A percentile compares a stretch with the other conserved stretches of the same genome.
phyloP scores from a whole-genome alignment of 2,329 filamentous ascomycete species.

The Fusarium virguliforme region DNA sequence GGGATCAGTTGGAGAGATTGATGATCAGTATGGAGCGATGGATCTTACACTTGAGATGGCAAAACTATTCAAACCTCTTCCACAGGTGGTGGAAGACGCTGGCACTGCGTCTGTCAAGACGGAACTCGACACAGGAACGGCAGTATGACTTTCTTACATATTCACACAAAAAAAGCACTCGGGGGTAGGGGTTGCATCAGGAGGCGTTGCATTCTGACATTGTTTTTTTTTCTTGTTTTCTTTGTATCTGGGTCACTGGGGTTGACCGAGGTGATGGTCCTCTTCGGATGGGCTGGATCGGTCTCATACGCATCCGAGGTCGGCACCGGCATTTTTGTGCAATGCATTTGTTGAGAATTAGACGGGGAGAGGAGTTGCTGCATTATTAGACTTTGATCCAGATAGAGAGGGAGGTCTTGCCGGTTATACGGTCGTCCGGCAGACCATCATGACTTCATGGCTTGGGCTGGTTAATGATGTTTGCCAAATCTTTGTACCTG shows the following conservation, averaged over 20 bases:
- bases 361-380: conserved; percentile 58
- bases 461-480: conserved; percentile 57
- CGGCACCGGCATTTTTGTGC: conserved; percentile 53
- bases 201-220: conserved; percentile 58
- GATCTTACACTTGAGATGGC: conserved; percentile 81
- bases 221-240: conserved; percentile 51
- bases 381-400: conserved; percentile 60
- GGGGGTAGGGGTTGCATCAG: conserved; percentile 57
- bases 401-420: conserved; percentile 56
- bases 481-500: conserved; percentile 40
- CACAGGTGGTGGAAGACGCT: conserved; percentile 62
- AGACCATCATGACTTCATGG: conserved; percentile 56
- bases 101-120: conserved; percentile 62
- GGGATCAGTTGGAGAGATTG: conserved; percentile 78
- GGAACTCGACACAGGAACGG: conserved; percentile 55
- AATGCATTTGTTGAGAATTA: conserved; percentile 58
- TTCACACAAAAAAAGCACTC: conserved; percentile 52
- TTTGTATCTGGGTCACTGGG: conserved; percentile 47
- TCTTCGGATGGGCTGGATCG: conserved; percentile 44
- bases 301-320: conserved; percentile 52
- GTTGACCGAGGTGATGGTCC: conserved; percentile 41
- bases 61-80: conserved; percentile 76
- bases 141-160: conserved; percentile 52
- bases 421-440: conserved; percentile 50
- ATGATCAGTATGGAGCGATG: conserved; percentile 75